Base-by-base conservation (phyloP, 2,329 filamentous ascomycete species). In the Sarocladiaceae sp. region DNA sequence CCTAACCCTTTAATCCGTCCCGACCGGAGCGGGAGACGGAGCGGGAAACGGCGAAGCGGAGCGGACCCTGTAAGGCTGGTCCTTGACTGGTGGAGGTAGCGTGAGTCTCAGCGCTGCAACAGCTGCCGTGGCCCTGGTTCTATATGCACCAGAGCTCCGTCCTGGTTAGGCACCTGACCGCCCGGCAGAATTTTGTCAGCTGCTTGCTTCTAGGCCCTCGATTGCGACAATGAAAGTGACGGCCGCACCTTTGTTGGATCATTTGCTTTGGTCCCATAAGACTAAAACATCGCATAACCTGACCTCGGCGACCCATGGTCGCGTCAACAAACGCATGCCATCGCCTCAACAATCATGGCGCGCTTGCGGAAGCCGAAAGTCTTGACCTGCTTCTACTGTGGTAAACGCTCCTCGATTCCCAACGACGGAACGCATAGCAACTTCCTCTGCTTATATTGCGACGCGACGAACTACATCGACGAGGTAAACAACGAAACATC, bases 401-500 rank as follows among this genome's bases (percentile, higher is more conserved):
- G 85, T 54, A 73, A 73, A 59, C 79, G 76, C 53, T 85, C 84
- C 26, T 69, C 72, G 26, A 70, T 78, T 45, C 69, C 65, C 51
- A 81, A 76, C 55, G 74, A 80, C 54, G 76, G 77, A 23, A 58
- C 60, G 43, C 70, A 79, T 46, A 74, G 72, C 59, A 74, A 80
- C 56, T 95, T 90, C 65, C 70, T 81, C 35, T 95, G 89, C 64
- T 66, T 75, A 16, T 70, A 76, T 49, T 98, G 93, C 70, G 86
- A 93, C 55, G 86, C 90, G 15, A 81, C 83, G 47, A 98, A 97
- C 64, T 86, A 88, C 67, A 72, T 96, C 24, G 93, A 98, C 60
- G 75, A 91, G 69, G 89, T 93, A 67, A 18, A 49, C 21, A 18
- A 33, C 10, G 31, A 26, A 18, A 33, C 24, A 44, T 45, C 18